phyloP scores from a whole-genome alignment of 805 yeast species.

The Metahyphopichia silvanorum region DNA sequence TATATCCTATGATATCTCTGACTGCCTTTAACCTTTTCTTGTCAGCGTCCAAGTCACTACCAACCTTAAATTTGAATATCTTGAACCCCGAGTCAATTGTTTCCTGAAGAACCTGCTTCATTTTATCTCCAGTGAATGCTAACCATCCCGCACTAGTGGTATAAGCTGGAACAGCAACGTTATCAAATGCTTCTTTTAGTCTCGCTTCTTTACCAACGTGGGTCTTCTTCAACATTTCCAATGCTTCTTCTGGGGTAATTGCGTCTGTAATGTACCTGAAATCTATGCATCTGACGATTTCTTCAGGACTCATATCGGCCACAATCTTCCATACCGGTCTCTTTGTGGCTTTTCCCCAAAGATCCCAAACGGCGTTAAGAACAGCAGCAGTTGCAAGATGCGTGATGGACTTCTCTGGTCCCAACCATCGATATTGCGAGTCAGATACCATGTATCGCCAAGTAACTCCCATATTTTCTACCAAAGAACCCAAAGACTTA shows the following conservation, averaged over 20 bases:
- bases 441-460: no score
- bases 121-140: constrained; percentile 39
- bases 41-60: constrained; percentile 35
- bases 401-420: no score
- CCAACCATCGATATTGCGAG: no score
- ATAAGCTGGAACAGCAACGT: constrained; percentile 40
- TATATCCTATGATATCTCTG: constrained; percentile 38
- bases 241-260: constrained; percentile 40
- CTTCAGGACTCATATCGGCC: constrained; percentile 40
- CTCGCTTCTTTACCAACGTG: constrained; percentile 28
- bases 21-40: constrained; percentile 32
- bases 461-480: no score
- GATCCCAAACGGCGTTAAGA: constrained; percentile 43
- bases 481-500: no score
- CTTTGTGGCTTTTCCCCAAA: constrained; percentile 36
- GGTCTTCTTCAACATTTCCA: constrained; percentile 24
- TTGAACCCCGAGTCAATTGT: constrained; percentile 35
- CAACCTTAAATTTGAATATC: constrained; percentile 40
- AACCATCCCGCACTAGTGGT: constrained; percentile 47
- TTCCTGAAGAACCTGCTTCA: constrained; percentile 26
- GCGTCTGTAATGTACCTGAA: constrained; percentile 42
- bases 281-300: constrained; percentile 37
- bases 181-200: constrained; percentile 23
- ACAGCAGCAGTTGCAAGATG: no score
- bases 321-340: constrained; percentile 43